Evolutionary conservation across 225 moss, liverwort and hornwort species (phyloP), one percentile per base, ranked within the genome.

Genomic region (Asterella californica): DNA sequence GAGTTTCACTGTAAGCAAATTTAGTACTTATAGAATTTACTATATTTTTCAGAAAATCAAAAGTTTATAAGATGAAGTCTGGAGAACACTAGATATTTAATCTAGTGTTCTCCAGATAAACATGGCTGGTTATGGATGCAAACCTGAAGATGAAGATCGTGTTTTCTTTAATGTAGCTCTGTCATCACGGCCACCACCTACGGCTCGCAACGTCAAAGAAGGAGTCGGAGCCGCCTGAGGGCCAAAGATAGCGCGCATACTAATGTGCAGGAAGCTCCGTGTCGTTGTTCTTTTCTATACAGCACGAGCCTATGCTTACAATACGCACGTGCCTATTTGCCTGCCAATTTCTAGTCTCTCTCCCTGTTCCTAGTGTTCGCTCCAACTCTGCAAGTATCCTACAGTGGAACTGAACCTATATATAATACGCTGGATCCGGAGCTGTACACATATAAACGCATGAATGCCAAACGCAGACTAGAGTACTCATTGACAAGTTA

Each of bases 271-370:
- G n/a, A 75, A 32, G 34, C 50, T 10, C 30, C 27, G n/a, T 53
- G 53, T 18, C 10, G 11, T 74, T 74, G 49, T 30, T 25, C 74
- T 74, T 29, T 72, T 25, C 74, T 74, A 42, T 50, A 24, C 46
- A 22, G 18, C 19, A 75, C 75, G 75, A 57, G 75, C 75, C 75
- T 75, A 59, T 21, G 75, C 10, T 54, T 0, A 21, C 17, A 75
- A 75, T 36, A 24, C 27, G 55, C 75, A 75, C 75, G 75, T 75
- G 75, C 57, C 54, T 57, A 75, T 48, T 75, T 30, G 15, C 9
- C 34, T 72, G 42, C 46, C 1, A 10, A 25, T n/a, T 53, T 54
- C 75, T 11, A 75, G 55, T 59, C 33, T 15, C 5, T 19, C 57
- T 57, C 36, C 55, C 37, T 22, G 32, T 24, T 54, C 22, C 59